These are phyloP conservation scores for Monilinia fructigena DNA, from an alignment of 2,329 filamentous ascomycete species.

Conservation along the genomic window DNA sequence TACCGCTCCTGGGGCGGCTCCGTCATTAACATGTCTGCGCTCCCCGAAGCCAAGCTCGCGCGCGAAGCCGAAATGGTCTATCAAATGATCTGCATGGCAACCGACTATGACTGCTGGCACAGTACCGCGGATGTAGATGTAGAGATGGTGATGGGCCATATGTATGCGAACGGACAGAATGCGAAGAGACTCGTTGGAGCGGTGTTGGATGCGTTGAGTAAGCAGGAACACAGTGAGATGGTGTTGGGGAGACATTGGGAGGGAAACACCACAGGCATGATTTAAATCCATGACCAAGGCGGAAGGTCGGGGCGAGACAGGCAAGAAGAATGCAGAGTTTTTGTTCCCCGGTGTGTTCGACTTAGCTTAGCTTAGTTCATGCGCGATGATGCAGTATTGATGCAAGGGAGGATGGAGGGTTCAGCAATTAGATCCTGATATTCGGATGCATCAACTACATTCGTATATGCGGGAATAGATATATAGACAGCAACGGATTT, in stretches of 20 bases:
- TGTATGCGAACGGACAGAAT: slow-evolving; percentile 89
- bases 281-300: slow-evolving; percentile 82
- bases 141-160: slow-evolving; percentile 94
- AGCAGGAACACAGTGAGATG: slow-evolving; percentile 71
- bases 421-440: slow-evolving; percentile 9
- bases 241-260: slow-evolving; percentile 79
- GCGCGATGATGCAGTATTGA: background rate
- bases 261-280: slow-evolving; percentile 72
- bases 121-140: slow-evolving; percentile 81
- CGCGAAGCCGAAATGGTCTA: slow-evolving; percentile 95
- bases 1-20: slow-evolving; percentile 92
- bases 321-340: slow-evolving; percentile 77
- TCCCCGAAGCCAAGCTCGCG: slow-evolving; percentile 94
- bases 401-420: background rate
- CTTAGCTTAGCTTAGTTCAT: background rate
- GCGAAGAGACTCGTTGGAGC: slow-evolving; percentile 81
- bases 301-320: slow-evolving; percentile 69
- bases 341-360: slow-evolving; percentile 68
- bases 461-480: background rate
- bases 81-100: slow-evolving; percentile 99
- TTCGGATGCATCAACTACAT: slow-evolving; percentile 15
- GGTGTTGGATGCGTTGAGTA: slow-evolving; percentile 81
- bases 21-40: slow-evolving; percentile 96
- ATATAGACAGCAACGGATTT: background rate
- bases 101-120: slow-evolving; percentile 99